phyloP scores from a whole-genome alignment of 2,329 filamentous ascomycete species.

The Geoglossum cookeanum region DNA sequence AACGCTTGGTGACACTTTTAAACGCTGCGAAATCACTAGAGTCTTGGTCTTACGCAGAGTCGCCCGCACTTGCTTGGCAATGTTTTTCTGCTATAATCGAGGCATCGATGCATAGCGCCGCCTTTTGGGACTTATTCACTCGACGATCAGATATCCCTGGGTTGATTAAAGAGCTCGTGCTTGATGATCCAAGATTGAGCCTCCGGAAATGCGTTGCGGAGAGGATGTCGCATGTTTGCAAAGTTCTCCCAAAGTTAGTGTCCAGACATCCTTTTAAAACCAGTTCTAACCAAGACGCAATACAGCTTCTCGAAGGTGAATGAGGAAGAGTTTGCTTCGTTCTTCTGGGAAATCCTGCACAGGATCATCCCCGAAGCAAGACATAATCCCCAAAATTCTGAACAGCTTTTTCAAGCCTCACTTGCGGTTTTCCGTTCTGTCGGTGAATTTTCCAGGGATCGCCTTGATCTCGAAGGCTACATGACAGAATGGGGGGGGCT shows the following conservation, averaged over 20 bases:
- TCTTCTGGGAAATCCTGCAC: slow-evolving; percentile 26
- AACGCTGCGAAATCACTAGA: slow-evolving; percentile 6
- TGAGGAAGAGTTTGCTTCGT: slow-evolving; percentile 18
- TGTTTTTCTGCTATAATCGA: slow-evolving; percentile 30
- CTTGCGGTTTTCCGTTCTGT: slow-evolving; percentile 24
- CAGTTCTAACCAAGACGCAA: slow-evolving; percentile 9
- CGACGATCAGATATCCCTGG: slow-evolving; percentile 18
- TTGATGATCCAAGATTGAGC: slow-evolving; percentile 22
- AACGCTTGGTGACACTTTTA: slow-evolving; percentile 20
- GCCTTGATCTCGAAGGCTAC: slow-evolving; percentile 22
- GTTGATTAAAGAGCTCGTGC: slow-evolving; percentile 23
- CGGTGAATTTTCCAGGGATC: slow-evolving; percentile 19
- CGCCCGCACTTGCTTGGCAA: slow-evolving; percentile 21
- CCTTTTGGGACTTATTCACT: slow-evolving; percentile 27
- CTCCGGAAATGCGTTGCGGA: slow-evolving; percentile 11
- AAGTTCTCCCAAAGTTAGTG: not conserved
- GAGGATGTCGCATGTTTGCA: slow-evolving; percentile 9
- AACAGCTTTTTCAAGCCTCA: slow-evolving; percentile 28
- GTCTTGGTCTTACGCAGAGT: not conserved
- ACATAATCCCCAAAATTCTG: slow-evolving; percentile 19
- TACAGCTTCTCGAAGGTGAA: slow-evolving; percentile 11
- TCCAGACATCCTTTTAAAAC: not conserved
- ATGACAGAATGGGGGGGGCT: slow-evolving; percentile 24
- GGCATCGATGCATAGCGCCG: slow-evolving; percentile 26
- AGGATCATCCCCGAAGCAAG: slow-evolving; percentile 22